These are phyloP conservation scores for Penicillium silybi DNA, from an alignment of 495 filamentous ascomycete species.

Conservation along the genomic window DNA sequence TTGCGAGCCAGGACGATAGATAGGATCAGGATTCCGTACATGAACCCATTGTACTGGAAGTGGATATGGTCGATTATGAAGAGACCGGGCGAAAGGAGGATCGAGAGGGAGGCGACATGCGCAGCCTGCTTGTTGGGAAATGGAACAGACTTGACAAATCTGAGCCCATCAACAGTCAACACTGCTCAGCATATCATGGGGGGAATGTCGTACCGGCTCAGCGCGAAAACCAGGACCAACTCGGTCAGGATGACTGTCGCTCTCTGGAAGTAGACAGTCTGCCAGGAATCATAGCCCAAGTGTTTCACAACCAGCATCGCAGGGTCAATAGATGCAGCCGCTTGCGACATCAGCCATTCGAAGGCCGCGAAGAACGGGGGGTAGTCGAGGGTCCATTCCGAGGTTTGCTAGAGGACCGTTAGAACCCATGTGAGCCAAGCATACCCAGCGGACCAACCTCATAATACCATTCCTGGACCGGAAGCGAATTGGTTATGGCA, in stretches of 20 bases:
- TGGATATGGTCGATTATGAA: conserved; percentile 98
- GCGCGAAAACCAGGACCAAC: conserved; percentile 76
- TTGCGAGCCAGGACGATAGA: conserved; percentile 80
- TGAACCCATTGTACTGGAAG: conserved; percentile 97
- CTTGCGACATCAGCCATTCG: conserved; percentile 87
- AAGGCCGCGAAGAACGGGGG: conserved; percentile 97
- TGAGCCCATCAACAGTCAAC: conserved; percentile 23
- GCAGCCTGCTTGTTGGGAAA: conserved; percentile 65
- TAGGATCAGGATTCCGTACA: conserved; percentile 84
- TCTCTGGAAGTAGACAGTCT: conserved; percentile 90
- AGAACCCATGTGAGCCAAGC: neutral
- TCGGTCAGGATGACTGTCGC: conserved; percentile 84
- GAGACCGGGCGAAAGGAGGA: conserved; percentile 86
- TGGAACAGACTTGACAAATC: conserved; percentile 67
- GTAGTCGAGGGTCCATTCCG: conserved; percentile 98
- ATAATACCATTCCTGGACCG: conserved; percentile 88
- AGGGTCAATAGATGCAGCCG: conserved; percentile 71
- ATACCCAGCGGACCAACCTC: conserved; percentile 51
- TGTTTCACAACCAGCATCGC: conserved; percentile 79
- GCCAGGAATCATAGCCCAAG: conserved; percentile 80
- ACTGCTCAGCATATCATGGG: neutral
- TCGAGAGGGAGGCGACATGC: conserved; percentile 82
- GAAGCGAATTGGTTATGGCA: conserved; percentile 85
- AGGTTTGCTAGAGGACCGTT: conserved; percentile 60
- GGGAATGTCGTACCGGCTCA: conserved; percentile 58